Base-by-base conservation (phyloP, 2,329 filamentous ascomycete species). In the Rugonectria rugulosa region DNA sequence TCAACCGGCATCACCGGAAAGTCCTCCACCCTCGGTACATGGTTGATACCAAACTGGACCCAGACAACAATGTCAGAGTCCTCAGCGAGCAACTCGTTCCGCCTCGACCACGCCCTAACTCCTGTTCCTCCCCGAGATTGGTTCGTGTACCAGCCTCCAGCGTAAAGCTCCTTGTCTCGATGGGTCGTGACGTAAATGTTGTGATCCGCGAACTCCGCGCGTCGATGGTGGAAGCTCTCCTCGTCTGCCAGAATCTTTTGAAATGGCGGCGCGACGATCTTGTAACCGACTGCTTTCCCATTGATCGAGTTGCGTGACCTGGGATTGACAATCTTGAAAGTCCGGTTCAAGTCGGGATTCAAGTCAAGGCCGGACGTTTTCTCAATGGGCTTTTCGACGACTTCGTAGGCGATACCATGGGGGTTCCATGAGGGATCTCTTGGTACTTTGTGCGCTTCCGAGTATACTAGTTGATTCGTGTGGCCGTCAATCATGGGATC, bases 1-100 rank as follows among this genome's bases (percentile, higher is more conserved):
- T 66, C 63, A 1, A 64, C 61, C 1, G 63, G 63, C 63, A 81
- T 81, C 11, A 81, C 79, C 2, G 79, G 79, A 74, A 79, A 81
- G 48, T 81, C 79, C 58, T 81, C 79, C 1, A 79, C 74, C 1
- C 79, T 68, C 0, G 79, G 79, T 27, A 80, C 79, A 50, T 81
- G 79, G 11, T 79, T 81, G 26, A 81, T 67, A 2, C 79, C 78
- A 50, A 80, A 81, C 6, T 80, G 77, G 11, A 72, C 75, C 80
- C 80, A 83, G 0, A 82, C 53, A 2, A 79, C 73, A 2, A 96
- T 77, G 69, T 96, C 90, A 23, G 53, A 63, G 2, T 87, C 89
- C 74, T 96, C 88, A 41, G 89, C 89, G 63, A 96, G 73, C 56
- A 70, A 67, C 24, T 69, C 67, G 43, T 73, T 73, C 32, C 65